Base-by-base conservation (phyloP, 2,329 filamentous ascomycete genomes). In the Annulohypoxylon truncatum region DNA sequence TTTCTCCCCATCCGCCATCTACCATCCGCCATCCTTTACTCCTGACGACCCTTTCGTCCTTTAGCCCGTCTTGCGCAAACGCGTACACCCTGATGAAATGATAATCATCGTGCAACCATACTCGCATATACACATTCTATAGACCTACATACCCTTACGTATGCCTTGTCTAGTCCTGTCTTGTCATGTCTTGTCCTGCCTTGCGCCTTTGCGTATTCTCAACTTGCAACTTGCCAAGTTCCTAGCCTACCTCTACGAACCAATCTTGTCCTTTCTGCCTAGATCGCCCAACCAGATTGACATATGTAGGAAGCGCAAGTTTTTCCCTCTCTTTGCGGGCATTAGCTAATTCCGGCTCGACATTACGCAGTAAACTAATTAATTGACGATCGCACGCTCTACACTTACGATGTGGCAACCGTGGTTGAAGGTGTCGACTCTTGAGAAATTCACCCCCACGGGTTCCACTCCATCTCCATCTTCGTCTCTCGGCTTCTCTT, bases 381-480 rank as follows among this genome's bases (percentile, higher is more conserved):
- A 64, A 67, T 69, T 71, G 64, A 59, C 46, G 63, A 69, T 65
- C 61, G 64, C 63, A 57, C 35, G 58, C 66, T 69, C 48, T 65
- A 54, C 35, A 61, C 66, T 68, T 52, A 62, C 69, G 68, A 66
- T 66, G 67, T 67, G 66, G 63, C 69, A 67, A 68, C 71, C 70
- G 72, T 64, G 67, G 69, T 70, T 64, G 40, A 71, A 68, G 61
- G 40, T 51, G 58, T 62, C 52, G 29, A 61, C 44, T 9, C 9
- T 28, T 28, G 6, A 28, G 24, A 20, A 44, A 58, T 50, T 18
- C 38, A 53, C 73, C 73, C 72, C 73, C 73, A 74, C 69, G 70
- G 65, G 67, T 71, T 72, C 73, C 73, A 70, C 68, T 66, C 69
- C 64, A 66, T 67, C 56, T 63, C 55, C 51, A 61, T 62, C 44